Evolutionary conservation across 2,329 filamentous ascomycete species (phyloP), one percentile per base, ranked within the genome.

Genomic region (Onygenales sp.): DNA sequence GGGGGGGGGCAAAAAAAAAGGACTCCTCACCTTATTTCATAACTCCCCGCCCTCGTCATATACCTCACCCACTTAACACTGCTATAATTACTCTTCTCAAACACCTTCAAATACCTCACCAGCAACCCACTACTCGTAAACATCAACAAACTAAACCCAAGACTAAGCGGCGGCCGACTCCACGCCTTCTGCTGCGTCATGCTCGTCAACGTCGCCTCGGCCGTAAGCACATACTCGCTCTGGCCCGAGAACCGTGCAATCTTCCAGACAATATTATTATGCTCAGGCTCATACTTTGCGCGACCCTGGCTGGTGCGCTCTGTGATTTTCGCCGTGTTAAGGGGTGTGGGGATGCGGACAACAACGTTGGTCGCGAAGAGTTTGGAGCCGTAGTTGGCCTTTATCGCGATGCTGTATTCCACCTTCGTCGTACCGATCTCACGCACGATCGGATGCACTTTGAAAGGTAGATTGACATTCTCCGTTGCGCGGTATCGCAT

Each of bases 41-140:
- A 98, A 70, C 90, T 96, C 32, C 93, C 93, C 13, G 92, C 93
- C 60, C 92, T 84, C 14, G 93, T 98, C 93, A 98, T 97, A 72
- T 98, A 98, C 62, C 93, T 79, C 62, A 98, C 93, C 93, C 93
- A 98, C 72, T 98, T 98, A 48, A 98, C 93, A 66, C 90, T 95
- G 58, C 88, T 94, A 70, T 98, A 98, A 71, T 97, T 97, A 71
- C 83, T 93, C 83, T 98, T 98, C 76, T 98, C 93, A 74, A 98
- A 98, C 1, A 98, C 93, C 74, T 98, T 98, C 54, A 98, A 74
- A 70, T 98, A 98, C 49, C 94, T 78, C 54, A 98, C 93, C 59
- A 98, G 68, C 66, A 98, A 69, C 0, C 93, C 93, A 0, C 87
- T 94, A 67, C 89, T 95, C 17, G 93, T 98, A 67, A 98, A 98